A percentile compares a stretch with the other conserved stretches of the same genome.
phyloP scores from a whole-genome alignment of 2,329 filamentous ascomycete species.

The Colletotrichum abscissum region DNA sequence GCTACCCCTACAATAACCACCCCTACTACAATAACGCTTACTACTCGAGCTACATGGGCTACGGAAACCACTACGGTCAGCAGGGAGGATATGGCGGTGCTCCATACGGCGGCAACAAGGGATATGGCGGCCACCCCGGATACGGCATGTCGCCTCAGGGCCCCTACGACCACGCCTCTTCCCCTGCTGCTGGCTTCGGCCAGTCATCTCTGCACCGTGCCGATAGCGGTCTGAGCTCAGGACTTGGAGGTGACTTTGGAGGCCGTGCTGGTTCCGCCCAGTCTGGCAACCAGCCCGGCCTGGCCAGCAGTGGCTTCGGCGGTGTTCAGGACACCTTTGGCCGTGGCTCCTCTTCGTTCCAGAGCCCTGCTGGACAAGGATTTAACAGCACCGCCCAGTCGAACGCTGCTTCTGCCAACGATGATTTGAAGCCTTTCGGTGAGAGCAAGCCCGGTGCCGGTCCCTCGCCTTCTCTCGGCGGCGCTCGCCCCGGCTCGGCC shows the following conservation, averaged over 20 bases:
- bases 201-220: conserved; percentile 64
- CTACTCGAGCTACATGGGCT: conserved; percentile 69
- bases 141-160: conserved; percentile 68
- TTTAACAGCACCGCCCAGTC: conserved; percentile 64
- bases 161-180: conserved; percentile 67
- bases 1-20: conserved; percentile 65
- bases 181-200: conserved; percentile 63
- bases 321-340: conserved; percentile 67
- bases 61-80: conserved; percentile 62
- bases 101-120: conserved; percentile 69
- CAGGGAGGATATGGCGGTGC: conserved; percentile 61
- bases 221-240: conserved; percentile 60
- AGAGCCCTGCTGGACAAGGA: conserved; percentile 64
- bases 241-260: conserved; percentile 65
- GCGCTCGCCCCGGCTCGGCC: conserved; percentile 68
- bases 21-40: conserved; percentile 73
- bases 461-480: conserved; percentile 66
- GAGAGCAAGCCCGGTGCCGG: conserved; percentile 65
- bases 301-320: conserved; percentile 63
- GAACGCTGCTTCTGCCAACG: conserved; percentile 53
- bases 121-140: conserved; percentile 63
- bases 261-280: conserved; percentile 62
- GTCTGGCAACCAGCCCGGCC: conserved; percentile 60
- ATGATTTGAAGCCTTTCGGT: conserved; percentile 70
- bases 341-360: conserved; percentile 64